Evolutionary conservation across 73 alveolate genomes (phyloP).

Genomic region (Diophrys sp.): DNA sequence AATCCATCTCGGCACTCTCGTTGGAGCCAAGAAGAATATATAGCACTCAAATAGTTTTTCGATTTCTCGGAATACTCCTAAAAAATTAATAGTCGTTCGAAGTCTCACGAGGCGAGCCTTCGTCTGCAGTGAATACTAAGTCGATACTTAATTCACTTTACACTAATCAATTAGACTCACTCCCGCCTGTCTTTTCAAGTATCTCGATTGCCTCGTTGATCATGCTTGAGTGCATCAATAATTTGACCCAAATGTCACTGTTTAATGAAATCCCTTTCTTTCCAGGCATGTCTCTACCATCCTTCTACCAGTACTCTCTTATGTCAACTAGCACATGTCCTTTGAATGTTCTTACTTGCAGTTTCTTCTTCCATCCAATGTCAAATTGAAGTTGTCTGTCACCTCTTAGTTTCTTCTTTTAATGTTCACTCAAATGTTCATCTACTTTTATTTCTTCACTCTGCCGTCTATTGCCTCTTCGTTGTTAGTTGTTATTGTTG

Average conservation of each 20-base stretch:
- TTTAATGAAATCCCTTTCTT: constrained; percentile 49
- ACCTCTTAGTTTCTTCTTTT: background rate
- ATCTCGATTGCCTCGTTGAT: background rate
- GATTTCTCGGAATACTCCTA: background rate
- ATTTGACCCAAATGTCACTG: constrained; percentile 33
- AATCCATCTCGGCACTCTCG: background rate
- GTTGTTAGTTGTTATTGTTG: too few species aligned
- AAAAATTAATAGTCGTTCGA: background rate
- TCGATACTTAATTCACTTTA: too few species aligned
- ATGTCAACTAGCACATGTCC: constrained; percentile 41
- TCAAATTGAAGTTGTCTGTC: constrained; percentile 5
- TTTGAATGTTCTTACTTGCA: constrained; percentile 30
- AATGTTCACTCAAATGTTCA: background rate
- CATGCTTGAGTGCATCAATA: background rate
- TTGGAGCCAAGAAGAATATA: background rate
- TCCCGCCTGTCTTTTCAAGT: too few species aligned
- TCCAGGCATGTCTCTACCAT: constrained; percentile 34
- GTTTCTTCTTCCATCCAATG: constrained; percentile 26
- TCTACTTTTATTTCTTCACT: background rate
- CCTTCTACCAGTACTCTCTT: constrained; percentile 47
- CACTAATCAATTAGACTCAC: too few species aligned
- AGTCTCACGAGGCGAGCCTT: background rate
- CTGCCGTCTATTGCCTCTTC: background rate
- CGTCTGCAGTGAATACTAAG: background rate
- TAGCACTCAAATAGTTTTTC: background rate